phyloP scores from a whole-genome alignment of 2,329 filamentous ascomycete species.

The Phaeoacremonium minimum region DNA sequence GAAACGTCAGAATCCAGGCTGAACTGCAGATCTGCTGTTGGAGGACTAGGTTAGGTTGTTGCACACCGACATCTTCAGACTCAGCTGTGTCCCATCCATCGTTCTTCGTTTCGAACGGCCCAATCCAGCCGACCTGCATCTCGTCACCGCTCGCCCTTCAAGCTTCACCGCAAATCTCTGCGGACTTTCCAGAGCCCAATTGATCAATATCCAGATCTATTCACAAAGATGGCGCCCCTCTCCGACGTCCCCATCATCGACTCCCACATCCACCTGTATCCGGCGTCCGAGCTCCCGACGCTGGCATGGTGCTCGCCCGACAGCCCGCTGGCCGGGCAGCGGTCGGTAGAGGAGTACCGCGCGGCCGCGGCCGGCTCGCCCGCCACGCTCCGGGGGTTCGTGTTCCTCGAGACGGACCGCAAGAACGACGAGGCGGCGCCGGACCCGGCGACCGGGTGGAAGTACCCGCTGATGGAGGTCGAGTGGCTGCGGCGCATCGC shows the following conservation, averaged over 20 bases:
- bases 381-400: slow-evolving; percentile 58
- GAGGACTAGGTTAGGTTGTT: no score
- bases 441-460: slow-evolving; percentile 49
- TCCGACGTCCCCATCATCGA: slow-evolving; percentile 65
- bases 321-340: slow-evolving; percentile 57
- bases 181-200: background rate
- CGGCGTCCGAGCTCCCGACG: slow-evolving; percentile 58
- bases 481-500: slow-evolving; percentile 64
- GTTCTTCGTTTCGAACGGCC: background rate
- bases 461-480: slow-evolving; percentile 67
- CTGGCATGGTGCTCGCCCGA: slow-evolving; percentile 66
- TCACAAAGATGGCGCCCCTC: slow-evolving; percentile 1
- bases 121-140: background rate
- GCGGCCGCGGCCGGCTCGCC: slow-evolving; percentile 35
- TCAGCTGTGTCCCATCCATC: background rate
- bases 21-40: no score
- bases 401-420: slow-evolving; percentile 82
- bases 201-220: background rate
- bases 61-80: background rate
- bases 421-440: slow-evolving; percentile 46
- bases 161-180: background rate
- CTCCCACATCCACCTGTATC: slow-evolving; percentile 88
- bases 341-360: slow-evolving; percentile 61
- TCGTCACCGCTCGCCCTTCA: no score
- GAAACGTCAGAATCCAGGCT: no score